These are phyloP conservation scores for Trichosanthes cucumerina DNA, from an alignment of 306 rosid genomes.

Conservation along the genomic window DNA sequence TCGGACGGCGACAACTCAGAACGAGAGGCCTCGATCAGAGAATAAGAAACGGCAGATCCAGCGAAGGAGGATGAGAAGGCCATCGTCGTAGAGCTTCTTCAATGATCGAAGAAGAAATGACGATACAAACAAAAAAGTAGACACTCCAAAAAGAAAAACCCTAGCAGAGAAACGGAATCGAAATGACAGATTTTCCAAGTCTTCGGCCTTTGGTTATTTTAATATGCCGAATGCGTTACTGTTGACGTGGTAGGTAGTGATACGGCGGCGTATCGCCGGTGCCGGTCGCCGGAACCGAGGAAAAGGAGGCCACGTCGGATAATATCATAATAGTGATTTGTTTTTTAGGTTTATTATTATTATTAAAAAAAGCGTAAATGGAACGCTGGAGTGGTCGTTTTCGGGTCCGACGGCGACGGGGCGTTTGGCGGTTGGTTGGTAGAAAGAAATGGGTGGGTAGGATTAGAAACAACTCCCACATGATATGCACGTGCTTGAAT, in stretches of 20 bases:
- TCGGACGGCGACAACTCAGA: constrained; percentile 17
- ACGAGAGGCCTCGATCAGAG: constrained; percentile 33
- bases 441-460: neutral
- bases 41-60: constrained; percentile 43
- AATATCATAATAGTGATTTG: neutral
- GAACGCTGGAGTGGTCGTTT: neutral
- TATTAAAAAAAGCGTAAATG: neutral
- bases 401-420: neutral
- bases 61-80: constrained; percentile 48
- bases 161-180: constrained; percentile 1
- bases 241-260: constrained; percentile 2
- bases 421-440: neutral
- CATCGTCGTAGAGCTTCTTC: constrained; percentile 31
- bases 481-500: constrained; percentile 1
- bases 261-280: neutral
- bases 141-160: neutral
- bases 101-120: neutral
- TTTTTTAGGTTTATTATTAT: neutral
- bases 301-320: neutral
- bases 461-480: neutral
- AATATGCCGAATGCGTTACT: neutral
- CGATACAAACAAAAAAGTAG: neutral
- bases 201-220: neutral
- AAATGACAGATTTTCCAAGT: neutral
- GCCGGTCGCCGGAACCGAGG: neutral